Evolutionary conservation across 2,329 filamentous ascomycete species (phyloP).

Genomic region (Monilinia aucupariae): DNA sequence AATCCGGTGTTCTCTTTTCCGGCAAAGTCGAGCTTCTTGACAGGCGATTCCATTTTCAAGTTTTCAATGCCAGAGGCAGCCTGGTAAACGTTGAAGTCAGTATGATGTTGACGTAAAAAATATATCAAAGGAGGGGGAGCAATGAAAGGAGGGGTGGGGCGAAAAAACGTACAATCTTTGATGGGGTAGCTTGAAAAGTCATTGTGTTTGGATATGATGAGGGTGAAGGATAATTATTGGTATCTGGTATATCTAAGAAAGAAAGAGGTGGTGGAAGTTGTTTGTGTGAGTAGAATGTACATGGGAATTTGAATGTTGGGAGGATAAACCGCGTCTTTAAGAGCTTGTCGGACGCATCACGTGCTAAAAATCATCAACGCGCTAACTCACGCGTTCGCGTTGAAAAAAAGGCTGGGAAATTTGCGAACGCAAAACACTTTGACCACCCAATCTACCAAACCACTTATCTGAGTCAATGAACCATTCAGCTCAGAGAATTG

Average conservation of each 20-base stretch:
- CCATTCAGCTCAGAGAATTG: not conserved
- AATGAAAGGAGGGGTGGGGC: slow-evolving; percentile 35
- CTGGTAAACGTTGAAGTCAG: slow-evolving; percentile 45
- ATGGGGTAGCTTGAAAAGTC: slow-evolving; percentile 70
- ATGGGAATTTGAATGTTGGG: slow-evolving; percentile 5
- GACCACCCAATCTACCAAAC: slow-evolving; percentile 10
- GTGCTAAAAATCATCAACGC: slow-evolving; percentile 8
- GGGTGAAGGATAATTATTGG: slow-evolving; percentile 11
- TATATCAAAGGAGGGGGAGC: slow-evolving; percentile 28
- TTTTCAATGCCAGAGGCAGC: slow-evolving; percentile 79
- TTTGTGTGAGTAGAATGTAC: not conserved
- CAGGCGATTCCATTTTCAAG: slow-evolving; percentile 87
- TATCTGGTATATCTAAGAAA: slow-evolving; percentile 22
- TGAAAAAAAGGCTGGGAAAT: slow-evolving; percentile 17
- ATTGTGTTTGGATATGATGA: slow-evolving; percentile 42
- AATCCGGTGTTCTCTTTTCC: slow-evolving; percentile 76
- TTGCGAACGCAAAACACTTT: not conserved
- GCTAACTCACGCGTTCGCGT: slow-evolving; percentile 16
- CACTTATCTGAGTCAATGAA: not conserved
- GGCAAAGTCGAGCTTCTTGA: slow-evolving; percentile 83
- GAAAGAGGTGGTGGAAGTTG: slow-evolving; percentile 19
- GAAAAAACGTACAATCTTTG: slow-evolving; percentile 56
- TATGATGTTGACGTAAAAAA: slow-evolving; percentile 19
- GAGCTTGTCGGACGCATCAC: slow-evolving; percentile 13
- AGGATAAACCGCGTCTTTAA: slow-evolving; percentile 13